Conservation (phyloP, 2,329 filamentous ascomycete species). For the Arthrobotrys sinensis region DNA sequence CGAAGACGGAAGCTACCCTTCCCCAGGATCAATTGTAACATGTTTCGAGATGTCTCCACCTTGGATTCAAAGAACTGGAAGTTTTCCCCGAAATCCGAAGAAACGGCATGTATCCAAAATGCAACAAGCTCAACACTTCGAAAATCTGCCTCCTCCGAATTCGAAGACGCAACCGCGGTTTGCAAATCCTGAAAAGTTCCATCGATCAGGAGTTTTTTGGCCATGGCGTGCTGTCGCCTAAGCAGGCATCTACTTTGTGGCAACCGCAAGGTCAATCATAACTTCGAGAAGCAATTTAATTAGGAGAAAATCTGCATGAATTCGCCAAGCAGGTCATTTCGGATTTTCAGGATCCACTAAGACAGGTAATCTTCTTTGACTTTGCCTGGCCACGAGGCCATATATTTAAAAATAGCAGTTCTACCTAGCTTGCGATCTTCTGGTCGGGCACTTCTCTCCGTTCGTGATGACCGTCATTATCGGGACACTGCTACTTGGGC, state of each 20-base stretch:
- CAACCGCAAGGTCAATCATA: background rate
- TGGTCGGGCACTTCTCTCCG: background rate
- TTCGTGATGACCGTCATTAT: background rate
- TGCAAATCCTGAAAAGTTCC: background rate
- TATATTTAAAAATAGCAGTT: slow-evolving; percentile 11
- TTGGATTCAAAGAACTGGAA: slow-evolving; percentile 3
- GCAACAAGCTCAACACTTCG: slow-evolving; percentile 13
- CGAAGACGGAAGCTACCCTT: slow-evolving; percentile 9
- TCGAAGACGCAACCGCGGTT: background rate
- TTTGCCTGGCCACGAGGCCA: background rate
- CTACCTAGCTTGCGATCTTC: background rate
- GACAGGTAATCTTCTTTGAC: slow-evolving; percentile 15
- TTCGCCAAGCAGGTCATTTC: slow-evolving; percentile 18
- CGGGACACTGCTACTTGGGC: background rate
- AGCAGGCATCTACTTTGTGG: background rate
- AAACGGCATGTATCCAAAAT: slow-evolving; percentile 5
- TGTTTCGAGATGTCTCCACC: slow-evolving; percentile 27
- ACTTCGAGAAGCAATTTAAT: background rate
- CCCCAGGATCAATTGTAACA: slow-evolving; percentile 17
- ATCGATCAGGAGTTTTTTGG: background rate
- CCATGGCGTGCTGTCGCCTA: background rate
- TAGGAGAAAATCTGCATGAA: slow-evolving; percentile 10
- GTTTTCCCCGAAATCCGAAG: slow-evolving; percentile 12
- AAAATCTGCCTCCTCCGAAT: background rate
- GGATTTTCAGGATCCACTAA: background rate